Evolutionary conservation across 2,329 filamentous ascomycete genomes (phyloP).

Genomic region (Furcasterigmium furcatum): DNA sequence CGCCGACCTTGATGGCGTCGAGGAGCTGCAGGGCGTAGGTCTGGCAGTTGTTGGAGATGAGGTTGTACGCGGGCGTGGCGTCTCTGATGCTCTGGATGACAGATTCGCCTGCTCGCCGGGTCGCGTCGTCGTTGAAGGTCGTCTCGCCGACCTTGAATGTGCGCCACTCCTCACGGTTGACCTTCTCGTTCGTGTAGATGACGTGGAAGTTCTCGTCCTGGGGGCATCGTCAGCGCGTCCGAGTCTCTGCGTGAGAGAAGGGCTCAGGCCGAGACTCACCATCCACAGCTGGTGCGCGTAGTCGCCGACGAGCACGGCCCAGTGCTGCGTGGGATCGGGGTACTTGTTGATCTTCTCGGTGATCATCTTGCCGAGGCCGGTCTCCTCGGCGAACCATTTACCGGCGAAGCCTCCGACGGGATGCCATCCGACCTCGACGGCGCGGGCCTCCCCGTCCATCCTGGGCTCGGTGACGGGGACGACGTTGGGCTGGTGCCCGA

Average conservation of each 20-base stretch:
- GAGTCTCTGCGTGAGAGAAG: not conserved
- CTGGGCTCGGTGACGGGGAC: slow-evolving; percentile 34
- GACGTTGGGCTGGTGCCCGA: slow-evolving; percentile 40
- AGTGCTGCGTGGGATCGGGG: slow-evolving; percentile 58
- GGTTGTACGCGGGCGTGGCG: slow-evolving; percentile 48
- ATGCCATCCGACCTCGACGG: slow-evolving; percentile 55
- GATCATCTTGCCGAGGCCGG: slow-evolving; percentile 52
- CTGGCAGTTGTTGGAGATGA: slow-evolving; percentile 60
- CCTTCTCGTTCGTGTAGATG: slow-evolving; percentile 51
- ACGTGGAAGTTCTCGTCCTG: slow-evolving; percentile 52
- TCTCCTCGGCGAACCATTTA: slow-evolving; percentile 57
- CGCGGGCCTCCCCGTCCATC: slow-evolving; percentile 30
- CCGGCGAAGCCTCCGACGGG: slow-evolving; percentile 53
- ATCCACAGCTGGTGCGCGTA: slow-evolving; percentile 59
- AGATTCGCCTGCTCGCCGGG: slow-evolving; percentile 48
- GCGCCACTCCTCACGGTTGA: slow-evolving; percentile 44
- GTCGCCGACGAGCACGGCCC: slow-evolving; percentile 54
- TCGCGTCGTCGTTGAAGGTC: slow-evolving; percentile 51
- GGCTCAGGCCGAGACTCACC: slow-evolving; percentile 29
- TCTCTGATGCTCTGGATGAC: slow-evolving; percentile 49
- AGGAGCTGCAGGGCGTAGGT: slow-evolving; percentile 51
- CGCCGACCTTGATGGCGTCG: slow-evolving; percentile 49
- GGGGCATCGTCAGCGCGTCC: not conserved
- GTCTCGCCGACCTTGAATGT: slow-evolving; percentile 50
- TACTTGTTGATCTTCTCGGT: slow-evolving; percentile 51